Conservation (phyloP, 345 rosid genomes). For the Atalantia buxifolia region DNA sequence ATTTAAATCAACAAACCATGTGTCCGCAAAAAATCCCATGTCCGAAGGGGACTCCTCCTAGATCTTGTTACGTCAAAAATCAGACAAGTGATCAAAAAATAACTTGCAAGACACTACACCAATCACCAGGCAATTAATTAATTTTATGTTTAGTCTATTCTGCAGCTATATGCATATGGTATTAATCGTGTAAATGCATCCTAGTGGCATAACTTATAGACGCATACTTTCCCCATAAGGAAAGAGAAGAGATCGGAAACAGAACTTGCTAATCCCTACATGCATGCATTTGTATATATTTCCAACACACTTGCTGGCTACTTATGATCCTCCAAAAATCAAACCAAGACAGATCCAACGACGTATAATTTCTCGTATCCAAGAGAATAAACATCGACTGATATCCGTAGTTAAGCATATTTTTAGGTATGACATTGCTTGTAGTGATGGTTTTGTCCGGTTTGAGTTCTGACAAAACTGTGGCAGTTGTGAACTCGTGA, state of each 20-base stretch:
- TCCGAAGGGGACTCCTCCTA: neutral
- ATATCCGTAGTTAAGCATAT: neutral
- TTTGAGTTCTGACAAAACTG: slow-evolving; percentile 16
- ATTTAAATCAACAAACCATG: neutral
- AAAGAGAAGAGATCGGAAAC: slow-evolving; percentile 14
- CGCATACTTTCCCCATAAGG: slow-evolving; percentile 21
- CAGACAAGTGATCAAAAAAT: neutral
- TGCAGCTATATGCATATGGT: neutral
- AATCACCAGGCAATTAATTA: neutral
- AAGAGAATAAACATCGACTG: slow-evolving; percentile 1
- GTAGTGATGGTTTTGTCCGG: slow-evolving; percentile 19
- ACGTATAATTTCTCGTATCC: slow-evolving; percentile 5
- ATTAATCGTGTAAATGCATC: neutral
- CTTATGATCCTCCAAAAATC: slow-evolving; percentile 11
- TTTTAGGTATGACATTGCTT: slow-evolving; percentile 27
- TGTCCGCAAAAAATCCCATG: neutral
- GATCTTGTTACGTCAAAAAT: neutral
- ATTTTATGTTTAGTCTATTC: neutral
- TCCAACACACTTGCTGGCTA: slow-evolving; percentile 21
- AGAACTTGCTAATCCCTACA: neutral
- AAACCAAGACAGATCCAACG: slow-evolving; percentile 12
- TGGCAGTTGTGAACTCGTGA: slow-evolving; percentile 28
- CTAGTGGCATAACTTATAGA: neutral
- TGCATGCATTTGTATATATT: neutral
- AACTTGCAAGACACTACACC: neutral